Percentiles rank a stretch among this genome's conserved stretches.
These are phyloP conservation scores for Aspergillus felis DNA, from an alignment of 2,329 filamentous ascomycete species.

Conservation along the genomic window DNA sequence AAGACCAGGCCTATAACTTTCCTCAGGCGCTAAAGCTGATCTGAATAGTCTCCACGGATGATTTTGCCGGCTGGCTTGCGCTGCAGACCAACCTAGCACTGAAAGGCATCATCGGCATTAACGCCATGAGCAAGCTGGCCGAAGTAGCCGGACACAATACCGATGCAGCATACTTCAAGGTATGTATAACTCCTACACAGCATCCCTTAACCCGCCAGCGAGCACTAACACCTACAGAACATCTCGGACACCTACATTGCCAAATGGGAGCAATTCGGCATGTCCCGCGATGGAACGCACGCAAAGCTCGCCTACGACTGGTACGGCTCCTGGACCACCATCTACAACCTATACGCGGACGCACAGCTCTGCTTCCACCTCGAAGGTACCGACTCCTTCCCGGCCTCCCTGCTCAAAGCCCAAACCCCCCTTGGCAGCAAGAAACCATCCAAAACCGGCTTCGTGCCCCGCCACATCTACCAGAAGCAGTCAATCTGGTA, in stretches of 20 bases:
- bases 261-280: conserved; percentile 68
- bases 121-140: conserved; percentile 70
- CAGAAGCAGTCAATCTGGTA: conserved; percentile 79
- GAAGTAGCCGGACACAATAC: conserved; percentile 55
- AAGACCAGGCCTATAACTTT: conserved; percentile 19
- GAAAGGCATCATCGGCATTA: conserved; percentile 79
- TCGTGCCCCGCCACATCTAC: conserved; percentile 74
- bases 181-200: conserved; percentile 11
- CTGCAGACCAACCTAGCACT: conserved; percentile 79
- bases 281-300: conserved; percentile 66
- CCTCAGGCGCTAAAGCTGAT: conserved; percentile 1
- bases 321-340: conserved; percentile 75
- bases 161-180: conserved; percentile 57
- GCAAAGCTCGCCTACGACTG: conserved; percentile 76
- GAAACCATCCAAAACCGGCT: conserved; percentile 38
- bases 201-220: background rate
- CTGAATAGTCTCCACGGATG: conserved; percentile 66
- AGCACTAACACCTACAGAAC: conserved; percentile 33
- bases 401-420: conserved; percentile 12
- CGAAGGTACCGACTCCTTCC: conserved; percentile 37
- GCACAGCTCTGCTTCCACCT: conserved; percentile 76
- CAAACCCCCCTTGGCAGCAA: conserved; percentile 18
- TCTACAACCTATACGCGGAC: conserved; percentile 84
- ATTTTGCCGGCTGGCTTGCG: conserved; percentile 73
- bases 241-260: conserved; percentile 64